Base-by-base conservation (phyloP, 805 yeast species). In the Candida ovalis region DNA sequence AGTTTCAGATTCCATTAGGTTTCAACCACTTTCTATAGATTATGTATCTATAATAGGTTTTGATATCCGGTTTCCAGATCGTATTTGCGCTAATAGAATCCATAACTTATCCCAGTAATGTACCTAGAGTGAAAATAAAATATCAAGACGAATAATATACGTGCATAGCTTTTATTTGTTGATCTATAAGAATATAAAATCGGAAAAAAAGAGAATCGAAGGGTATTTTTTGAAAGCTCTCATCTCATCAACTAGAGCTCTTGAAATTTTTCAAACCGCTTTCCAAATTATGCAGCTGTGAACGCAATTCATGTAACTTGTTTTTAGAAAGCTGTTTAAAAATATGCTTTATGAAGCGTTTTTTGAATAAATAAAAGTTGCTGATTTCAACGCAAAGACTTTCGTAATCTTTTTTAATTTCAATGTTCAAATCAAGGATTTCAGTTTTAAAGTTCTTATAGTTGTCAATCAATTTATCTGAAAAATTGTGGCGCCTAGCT, bases 351-450 rank as follows among this genome's bases (percentile, higher is more conserved):
- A 77, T 50, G 49, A 77, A 71, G 1, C 63, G 62, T 2, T 75
- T 62, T 55, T 78, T 77, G 63, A 76, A 81, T 45, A 69, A 71
- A 54, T 84, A 65, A 50, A 78, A 83, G 44, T 75, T 78, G 44
- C 82, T 82, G 18, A 84, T 68, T 60, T 82, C 86, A 44, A 79
- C 75, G 0, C 91, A 90, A 3, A 84, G 54, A 1, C 63, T 55
- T 56, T 86, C 92, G 62, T 86, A 87, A n/a, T 68, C 74, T 22
- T 54, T 51, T 46, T 74, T 78, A 22, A 86, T 73, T 3, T 74
- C 79, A 18, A 59, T 50, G 50, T 75, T 78, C 40, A 83, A 54
- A 10, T 61, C 67, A 50, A 71, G 55, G 38, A 84, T 61, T 37
- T 68, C 69, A 28, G 65, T 61, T 42, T 75, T 71, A 21, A 71